Base-by-base conservation (phyloP, 2,329 filamentous ascomycete species). In the Botrytis fabae region DNA sequence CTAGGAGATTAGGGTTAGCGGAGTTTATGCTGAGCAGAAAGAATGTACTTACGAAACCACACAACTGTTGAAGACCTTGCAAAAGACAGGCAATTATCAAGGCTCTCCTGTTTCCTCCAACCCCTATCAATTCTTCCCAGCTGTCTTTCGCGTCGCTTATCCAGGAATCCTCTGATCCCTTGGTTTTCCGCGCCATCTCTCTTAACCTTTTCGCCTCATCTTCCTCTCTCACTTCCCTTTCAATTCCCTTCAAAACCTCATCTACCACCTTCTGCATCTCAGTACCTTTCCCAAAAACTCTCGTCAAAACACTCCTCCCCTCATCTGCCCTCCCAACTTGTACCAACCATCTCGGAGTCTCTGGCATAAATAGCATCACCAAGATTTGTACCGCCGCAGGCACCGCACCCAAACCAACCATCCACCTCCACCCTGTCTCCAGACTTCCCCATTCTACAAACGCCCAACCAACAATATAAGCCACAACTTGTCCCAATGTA, bases 321-420 rank as follows among this genome's bases (percentile, higher is more conserved):
- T 88, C 86, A 6, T 84, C 84, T 4, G 86, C 85, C 65, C 86
- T 85, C 1, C 90, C 91, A 4, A 86, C 89, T 80, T 90, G 91
- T 32, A 97, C 90, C 35, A 98, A 86, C 92, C 93, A 98, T 38
- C 95, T 87, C 48, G 95, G 95, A 20, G 93, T 97, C 82, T 98
- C 95, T 0, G 94, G 94, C 88, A 97, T 91, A 69, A 89, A 85
- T 3, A 89, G 78, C 74, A 98, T 83, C 71, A 97, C 83, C 0
- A 85, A 80, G 8, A 89, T 87, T 81, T 98, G 95, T 5, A 94
- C 72, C 0, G 88, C 81, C 0, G 94, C 95, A 0, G 95, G 95
- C 40, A 92, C 75, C 14, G 92, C 92, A 0, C 95, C 95, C 0
- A 98, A 82, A 0, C 95, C 95, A 0, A 98, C 94, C 88, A 97